Evolutionary conservation across 2,329 filamentous ascomycete genomes (phyloP), one percentile per base, ranked within the genome.

Genomic region (Pestalotiopsis sp.): DNA sequence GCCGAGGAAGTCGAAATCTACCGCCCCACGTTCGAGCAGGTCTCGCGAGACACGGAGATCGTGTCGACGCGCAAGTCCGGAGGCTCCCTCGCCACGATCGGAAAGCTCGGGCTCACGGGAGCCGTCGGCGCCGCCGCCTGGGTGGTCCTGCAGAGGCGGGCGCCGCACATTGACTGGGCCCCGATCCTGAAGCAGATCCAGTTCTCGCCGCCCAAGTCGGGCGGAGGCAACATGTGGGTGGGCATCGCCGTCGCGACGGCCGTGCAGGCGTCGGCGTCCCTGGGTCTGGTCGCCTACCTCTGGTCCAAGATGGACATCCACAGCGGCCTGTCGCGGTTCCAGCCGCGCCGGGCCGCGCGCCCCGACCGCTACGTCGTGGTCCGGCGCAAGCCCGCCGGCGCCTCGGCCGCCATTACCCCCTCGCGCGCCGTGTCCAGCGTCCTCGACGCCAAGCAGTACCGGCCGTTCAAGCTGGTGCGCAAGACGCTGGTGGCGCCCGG

Each of bases 401-500:
- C 14, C 0, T 25, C 61, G 2, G 20, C 38, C 9, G n/a, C 11
- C 2, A 52, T 31, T 0, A 20, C 25, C 4, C 25, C 61, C 17
- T 25, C 61, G 1, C n/a, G 20, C 11, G 38, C 61, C n/a, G n/a
- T 36, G 25, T 49, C 38, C 7, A 52, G 25, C 25, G 61, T 66
- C 13, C 27, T 66, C 1, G 64, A 66, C 27, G 14, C 64, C 13
- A 66, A 66, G 45, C 41, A 56, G 13, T 66, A 66, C 31, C 64
- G 52, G 11, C 45, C 45, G 3, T 58, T 66, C 23, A 56, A 56
- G 23, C 52, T 66, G 5, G 31, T 66, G 20, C 45, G 52, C 41
- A 85, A 84, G 70, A 75, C 75, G 5, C 68, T 78, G 4, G 68
- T 85, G 11, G 77, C 82, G 0, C 82, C 83, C 3, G 79, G 81